phyloP scores from a whole-genome alignment of 1,139 yeast species.

The Geotrichum fermentans region DNA sequence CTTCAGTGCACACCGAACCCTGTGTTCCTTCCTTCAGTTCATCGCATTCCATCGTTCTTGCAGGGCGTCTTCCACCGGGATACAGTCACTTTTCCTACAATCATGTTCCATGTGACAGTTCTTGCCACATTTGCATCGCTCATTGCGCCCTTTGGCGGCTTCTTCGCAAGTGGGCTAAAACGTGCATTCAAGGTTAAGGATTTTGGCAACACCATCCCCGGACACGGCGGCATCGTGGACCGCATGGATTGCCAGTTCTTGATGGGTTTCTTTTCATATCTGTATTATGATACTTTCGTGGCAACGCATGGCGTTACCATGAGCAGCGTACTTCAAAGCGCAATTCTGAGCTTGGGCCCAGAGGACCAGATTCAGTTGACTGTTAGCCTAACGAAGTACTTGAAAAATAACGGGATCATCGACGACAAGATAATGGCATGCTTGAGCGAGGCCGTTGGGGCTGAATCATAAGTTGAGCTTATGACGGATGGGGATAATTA shows the following conservation, averaged over 20 bases:
- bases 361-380: constrained; percentile 64
- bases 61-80: constrained; percentile 44
- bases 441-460: constrained; percentile 21
- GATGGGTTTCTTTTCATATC: constrained; percentile 91
- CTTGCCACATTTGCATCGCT: constrained; percentile 92
- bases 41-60: constrained; percentile 65
- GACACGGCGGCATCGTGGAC: constrained; percentile 97
- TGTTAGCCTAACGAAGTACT: constrained; percentile 56
- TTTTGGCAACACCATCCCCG: constrained; percentile 89
- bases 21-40: constrained; percentile 74
- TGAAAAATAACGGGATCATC: constrained; percentile 52
- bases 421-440: constrained; percentile 36
- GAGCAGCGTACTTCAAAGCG: constrained; percentile 68
- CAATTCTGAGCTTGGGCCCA: constrained; percentile 63
- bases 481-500: not conserved
- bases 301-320: constrained; percentile 60
- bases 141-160: constrained; percentile 97
- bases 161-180: constrained; percentile 95
- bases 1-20: constrained; percentile 80
- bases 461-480: not conserved
- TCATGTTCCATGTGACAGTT: constrained; percentile 79
- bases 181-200: constrained; percentile 95
- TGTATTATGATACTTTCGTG: constrained; percentile 87
- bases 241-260: constrained; percentile 96
- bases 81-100: constrained; percentile 66